phyloP scores from a whole-genome alignment of 139 green algal genomes.

The Picochlorum sp. region DNA sequence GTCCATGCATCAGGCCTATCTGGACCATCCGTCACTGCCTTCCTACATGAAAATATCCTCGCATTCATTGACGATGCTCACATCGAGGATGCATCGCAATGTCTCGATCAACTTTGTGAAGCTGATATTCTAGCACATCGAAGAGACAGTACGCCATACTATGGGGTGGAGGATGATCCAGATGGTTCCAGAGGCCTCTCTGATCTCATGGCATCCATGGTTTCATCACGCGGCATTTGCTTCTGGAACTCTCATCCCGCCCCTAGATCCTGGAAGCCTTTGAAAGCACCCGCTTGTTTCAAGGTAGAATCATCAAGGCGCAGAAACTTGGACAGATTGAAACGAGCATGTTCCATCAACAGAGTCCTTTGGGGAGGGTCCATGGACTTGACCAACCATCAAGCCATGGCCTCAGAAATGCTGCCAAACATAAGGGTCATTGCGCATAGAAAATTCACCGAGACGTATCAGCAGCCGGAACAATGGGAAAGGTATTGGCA shows the following conservation, averaged over 20 bases:
- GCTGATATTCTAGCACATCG: constrained; percentile 18
- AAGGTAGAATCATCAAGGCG: constrained; percentile 1
- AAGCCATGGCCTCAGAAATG: not conserved
- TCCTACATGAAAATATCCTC: constrained; percentile 60
- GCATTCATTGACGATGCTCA: constrained; percentile 37
- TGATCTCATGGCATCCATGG: constrained; percentile 27
- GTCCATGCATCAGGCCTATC: constrained; percentile 38
- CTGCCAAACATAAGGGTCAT: not conserved
- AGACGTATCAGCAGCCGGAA: constrained; percentile 8
- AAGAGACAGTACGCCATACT: not conserved
- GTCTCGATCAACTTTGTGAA: constrained; percentile 37
- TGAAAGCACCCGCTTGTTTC: constrained; percentile 20
- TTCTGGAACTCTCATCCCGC: constrained; percentile 45
- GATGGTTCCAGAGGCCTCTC: not conserved
- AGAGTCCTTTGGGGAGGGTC: not conserved
- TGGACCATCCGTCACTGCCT: constrained; percentile 31
- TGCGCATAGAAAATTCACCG: not conserved
- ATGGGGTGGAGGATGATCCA: constrained; percentile 9
- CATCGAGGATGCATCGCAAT: constrained; percentile 34
- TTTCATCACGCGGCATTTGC: constrained; percentile 42
- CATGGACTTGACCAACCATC: not conserved
- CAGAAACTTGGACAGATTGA: constrained; percentile 22
- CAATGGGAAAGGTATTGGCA: constrained; percentile 22
- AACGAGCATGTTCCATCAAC: not conserved
- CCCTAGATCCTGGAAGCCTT: constrained; percentile 29